Base-by-base conservation (phyloP, 345 rosid genomes). In the Boechera divaricarpa region DNA sequence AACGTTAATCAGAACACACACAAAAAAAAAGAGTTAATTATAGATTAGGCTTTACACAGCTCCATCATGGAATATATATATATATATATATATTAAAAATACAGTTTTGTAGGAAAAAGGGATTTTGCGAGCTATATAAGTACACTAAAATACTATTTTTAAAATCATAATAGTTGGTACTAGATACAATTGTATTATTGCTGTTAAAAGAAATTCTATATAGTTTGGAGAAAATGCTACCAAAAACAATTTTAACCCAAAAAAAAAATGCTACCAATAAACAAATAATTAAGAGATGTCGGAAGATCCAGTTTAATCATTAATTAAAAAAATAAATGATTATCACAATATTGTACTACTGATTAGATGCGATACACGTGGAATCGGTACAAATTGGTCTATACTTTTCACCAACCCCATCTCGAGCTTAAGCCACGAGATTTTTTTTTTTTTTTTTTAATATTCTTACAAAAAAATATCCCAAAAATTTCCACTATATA, bases 401-500 rank as follows among this genome's bases (percentile, higher is more conserved):
- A 52, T 41, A 26, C 75, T 69, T 77, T 77, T 77, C 80, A 77
- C 80, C 75, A 70, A 77, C 80, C 75, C 12, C 80, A 77, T 39
- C 38, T 35, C 2, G 9, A 13, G n/a, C 59, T 26, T 47, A 21
- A 42, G 15, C 21, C 79, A 76, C 74, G 38, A 59, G 16, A 36
- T 11, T 42, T 41, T 38, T 41, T 41, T 11, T 41, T 11, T 3
- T 39, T 10, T 41, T 35, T 21, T 21, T 21, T 21, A 21, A 21
- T 21, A 21, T 1, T 21, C 36, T 5, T 39, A 38, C 11, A 8
- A 38, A 41, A 41, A 38, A 38, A 42, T 11, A 11, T 44, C 48
- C 7, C 6, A 1, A 44, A 44, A 44, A 44, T 12, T 42, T 12
- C n/a, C 11, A 5, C 49, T 13, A 51, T 75, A 70, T 76, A 82